phyloP scores from a whole-genome alignment of 1,284 basidiomycete genomes.

The Ustilago nuda region DNA sequence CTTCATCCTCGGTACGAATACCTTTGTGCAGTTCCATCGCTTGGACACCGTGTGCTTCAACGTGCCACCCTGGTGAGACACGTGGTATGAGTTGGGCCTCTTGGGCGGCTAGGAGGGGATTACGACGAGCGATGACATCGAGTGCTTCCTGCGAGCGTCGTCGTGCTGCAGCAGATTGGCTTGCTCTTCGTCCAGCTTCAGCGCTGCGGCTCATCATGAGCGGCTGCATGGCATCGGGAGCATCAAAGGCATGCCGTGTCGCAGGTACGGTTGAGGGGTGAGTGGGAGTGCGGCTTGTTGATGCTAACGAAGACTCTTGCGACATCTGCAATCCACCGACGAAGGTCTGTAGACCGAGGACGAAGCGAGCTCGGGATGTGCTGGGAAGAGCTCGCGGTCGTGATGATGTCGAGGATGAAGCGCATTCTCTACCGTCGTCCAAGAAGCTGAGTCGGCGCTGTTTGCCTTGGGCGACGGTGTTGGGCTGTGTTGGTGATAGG shows the following conservation, averaged over 20 bases:
- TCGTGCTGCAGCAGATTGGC: conserved; percentile 21
- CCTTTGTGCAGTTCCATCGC: conserved; percentile 53
- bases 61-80: conserved; percentile 58
- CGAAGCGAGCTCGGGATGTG: conserved; percentile 46
- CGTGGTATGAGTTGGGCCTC: conserved; percentile 39
- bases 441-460: conserved; percentile 43
- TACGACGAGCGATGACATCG: conserved; percentile 11
- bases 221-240: conserved; percentile 38
- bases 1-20: conserved; percentile 42
- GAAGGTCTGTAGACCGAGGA: conserved; percentile 56
- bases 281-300: background rate
- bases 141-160: conserved; percentile 24
- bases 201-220: conserved; percentile 52
- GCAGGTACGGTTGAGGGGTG: background rate
- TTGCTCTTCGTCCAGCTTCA: conserved; percentile 25
- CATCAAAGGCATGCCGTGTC: conserved; percentile 20
- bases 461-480: conserved; percentile 23
- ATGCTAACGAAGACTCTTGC: conserved; percentile 24
- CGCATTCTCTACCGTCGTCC: conserved; percentile 28
- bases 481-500: background rate
- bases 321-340: conserved; percentile 58
- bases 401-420: conserved; percentile 27
- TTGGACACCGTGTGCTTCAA: conserved; percentile 47
- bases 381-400: conserved; percentile 39
- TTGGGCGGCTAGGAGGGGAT: conserved; percentile 2